Conservation (phyloP, 176 grass and related monocot genomes). For the Musa beccarii region DNA sequence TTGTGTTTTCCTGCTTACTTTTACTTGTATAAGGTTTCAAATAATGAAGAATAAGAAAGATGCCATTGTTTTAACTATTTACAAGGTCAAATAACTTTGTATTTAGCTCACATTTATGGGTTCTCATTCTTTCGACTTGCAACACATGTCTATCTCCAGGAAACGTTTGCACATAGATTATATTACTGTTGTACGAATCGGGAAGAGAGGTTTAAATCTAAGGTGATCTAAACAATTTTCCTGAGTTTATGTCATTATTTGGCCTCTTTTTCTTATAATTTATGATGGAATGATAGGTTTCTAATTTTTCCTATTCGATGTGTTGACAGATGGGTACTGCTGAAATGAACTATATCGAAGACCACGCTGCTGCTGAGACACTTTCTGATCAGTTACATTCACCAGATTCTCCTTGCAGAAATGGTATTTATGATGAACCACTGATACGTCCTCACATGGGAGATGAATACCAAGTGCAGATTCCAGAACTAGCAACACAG, state of each 20-base stretch:
- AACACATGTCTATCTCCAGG: no score
- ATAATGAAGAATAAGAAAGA: no score
- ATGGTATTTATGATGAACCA: constrained; percentile 46
- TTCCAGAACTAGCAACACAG: constrained; percentile 46
- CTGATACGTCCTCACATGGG: constrained; percentile 50
- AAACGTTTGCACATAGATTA: no score
- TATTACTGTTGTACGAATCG: no score
- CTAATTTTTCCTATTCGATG: background rate
- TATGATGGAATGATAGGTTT: background rate
- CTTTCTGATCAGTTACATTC: constrained; percentile 30
- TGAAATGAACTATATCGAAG: constrained; percentile 12
- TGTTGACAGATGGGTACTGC: constrained; percentile 31
- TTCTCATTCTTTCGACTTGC: no score
- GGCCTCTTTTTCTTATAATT: background rate
- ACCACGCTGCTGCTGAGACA: constrained; percentile 11
- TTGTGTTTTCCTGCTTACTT: no score
- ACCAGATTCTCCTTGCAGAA: constrained; percentile 28
- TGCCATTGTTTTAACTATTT: no score
- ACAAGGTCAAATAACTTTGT: no score
- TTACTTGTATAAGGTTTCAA: no score
- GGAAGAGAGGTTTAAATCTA: no score
- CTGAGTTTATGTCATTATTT: background rate
- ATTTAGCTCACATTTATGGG: no score
- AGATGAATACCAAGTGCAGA: constrained; percentile 65
- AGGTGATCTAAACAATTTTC: background rate